Base-by-base conservation (phyloP, 2,329 filamentous ascomycete genomes). In the Passalora sequoiae region DNA sequence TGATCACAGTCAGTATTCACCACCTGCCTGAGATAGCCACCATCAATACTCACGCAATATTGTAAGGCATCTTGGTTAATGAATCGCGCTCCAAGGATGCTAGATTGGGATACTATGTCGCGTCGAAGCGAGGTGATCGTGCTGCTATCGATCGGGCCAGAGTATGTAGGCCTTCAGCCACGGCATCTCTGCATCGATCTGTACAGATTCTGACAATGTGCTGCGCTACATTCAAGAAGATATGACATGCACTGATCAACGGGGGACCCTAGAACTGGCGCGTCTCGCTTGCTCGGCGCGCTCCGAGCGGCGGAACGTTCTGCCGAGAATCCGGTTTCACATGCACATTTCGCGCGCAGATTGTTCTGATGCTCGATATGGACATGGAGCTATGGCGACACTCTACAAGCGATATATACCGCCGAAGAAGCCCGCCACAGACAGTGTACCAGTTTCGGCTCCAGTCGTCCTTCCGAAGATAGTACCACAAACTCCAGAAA, bases 41-140 rank as follows among this genome's bases (percentile, higher is more conserved):
- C 8, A 13, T 31, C 20, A 27, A 21, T 9, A 50, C 77, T 58
- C 66, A 81, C 78, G 81, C 80, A 62, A 84, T 84, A 58, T 83
- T 83, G 72, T 84, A 84, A 41, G 79, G 74, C 81, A 84, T 84
- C 16, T 47, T 57, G 45, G 21, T 29, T n/a, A 29, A 19, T 12
- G 9, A 10, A 25, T 27, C 28, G 24, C 39, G 39, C 22, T 19
- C 37, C 39, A 17, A n/a, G 15, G 43, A 25, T 25, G 29, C 29
- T 17, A n/a, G 10, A 22, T 5, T 13, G 12, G 15, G n/a, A 13
- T 19, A n/a, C 6, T 2, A n/a, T 41, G 7, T 19, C 21, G 22
- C 30, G 30, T 20, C 15, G 2, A 19, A 27, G 20, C 38, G 28
- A 17, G 29, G 8, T n/a, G 16, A 17, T 13, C 28, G 13, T 20